phyloP scores from a whole-genome alignment of 140 eudicot genomes.

The Stevia rebaudiana region DNA sequence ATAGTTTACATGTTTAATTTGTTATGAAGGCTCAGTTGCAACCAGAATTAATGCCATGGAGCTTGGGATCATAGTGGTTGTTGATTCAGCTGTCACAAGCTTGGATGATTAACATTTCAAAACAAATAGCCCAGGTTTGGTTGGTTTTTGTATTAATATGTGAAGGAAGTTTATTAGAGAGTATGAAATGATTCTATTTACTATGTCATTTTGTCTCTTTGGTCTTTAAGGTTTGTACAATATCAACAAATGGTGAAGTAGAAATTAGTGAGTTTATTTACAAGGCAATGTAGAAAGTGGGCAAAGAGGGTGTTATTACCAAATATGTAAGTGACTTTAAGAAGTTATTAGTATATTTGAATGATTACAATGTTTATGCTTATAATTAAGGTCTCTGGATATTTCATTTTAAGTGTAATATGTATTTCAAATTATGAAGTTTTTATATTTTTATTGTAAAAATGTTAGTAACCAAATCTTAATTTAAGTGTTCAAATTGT shows the following conservation, averaged over 20 bases:
- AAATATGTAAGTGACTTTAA: slow-evolving; percentile 12
- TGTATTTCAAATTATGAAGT: too few species aligned
- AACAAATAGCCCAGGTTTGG: slow-evolving; percentile 61
- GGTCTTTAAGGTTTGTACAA: slow-evolving; percentile 39
- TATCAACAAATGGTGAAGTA: slow-evolving; percentile 49
- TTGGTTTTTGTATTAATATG: not conserved
- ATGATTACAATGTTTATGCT: not conserved
- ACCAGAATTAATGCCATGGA: slow-evolving; percentile 96
- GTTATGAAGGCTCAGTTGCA: slow-evolving; percentile 70
- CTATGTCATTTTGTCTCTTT: not conserved
- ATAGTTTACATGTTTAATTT: slow-evolving; percentile 71
- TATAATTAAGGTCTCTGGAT: not conserved
- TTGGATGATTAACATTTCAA: slow-evolving; percentile 57
- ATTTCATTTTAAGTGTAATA: too few species aligned
- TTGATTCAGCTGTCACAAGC: slow-evolving; percentile 58
- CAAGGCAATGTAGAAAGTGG: slow-evolving; percentile 32
- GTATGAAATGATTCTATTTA: not conserved
- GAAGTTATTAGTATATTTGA: not conserved
- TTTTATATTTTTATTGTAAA: too few species aligned
- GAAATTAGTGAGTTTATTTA: slow-evolving; percentile 51
- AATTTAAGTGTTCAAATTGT: too few species aligned
- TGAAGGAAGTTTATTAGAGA: too few species aligned
- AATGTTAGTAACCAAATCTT: too few species aligned
- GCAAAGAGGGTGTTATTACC: slow-evolving; percentile 29
- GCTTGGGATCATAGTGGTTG: slow-evolving; percentile 60